Evolutionary conservation across 2,329 filamentous ascomycete species (phyloP), one percentile per base, ranked within the genome.

Genomic region (Verticillium tricorpus): DNA sequence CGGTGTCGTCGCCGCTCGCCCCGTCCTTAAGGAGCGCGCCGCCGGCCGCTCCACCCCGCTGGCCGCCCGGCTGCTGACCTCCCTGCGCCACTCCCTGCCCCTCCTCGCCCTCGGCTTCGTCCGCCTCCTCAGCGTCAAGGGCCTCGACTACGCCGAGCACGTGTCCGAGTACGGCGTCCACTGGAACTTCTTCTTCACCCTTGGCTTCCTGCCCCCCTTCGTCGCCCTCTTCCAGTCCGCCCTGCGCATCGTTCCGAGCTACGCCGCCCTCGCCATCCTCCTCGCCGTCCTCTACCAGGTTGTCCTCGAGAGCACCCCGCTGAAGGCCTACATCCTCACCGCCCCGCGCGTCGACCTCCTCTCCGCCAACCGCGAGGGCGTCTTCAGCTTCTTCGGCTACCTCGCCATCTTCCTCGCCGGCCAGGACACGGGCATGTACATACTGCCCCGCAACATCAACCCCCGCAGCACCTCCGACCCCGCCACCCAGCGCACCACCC

Each of bases 131-230:
- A 96, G 89, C 68, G 93, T 98, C 71, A 99, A 99, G 77, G 91
- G 92, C 7, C 80, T 97, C 34, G 93, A 98, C 72, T 99, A 99
- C 72, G 93, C 93, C 3, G 95, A 99, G 74, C 95, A 99, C 78
- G 92, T 97, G 62, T 93, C 92, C 15, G 95, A 99, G 73, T 99
- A 99, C 72, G 95, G 95, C 54, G 92, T 99, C 11, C 95, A 99
- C 75, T 99, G 95, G 95, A 99, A 99, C 75, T 99, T 99, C 76
- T 99, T 99, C 82, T 98, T 98, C 77, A 99, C 95, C 0, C 82
- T 99, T 11, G 93, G 88, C 6, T 85, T 97, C 57, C 78, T 99
- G 28, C 92, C 94, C 0, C 93, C 93, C 0, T 96, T 96, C 69
- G 88, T 96, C 59, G 93, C 94, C 32, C 74, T 95, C 0, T 91